Conservation (phyloP, 768 basidiomycete species). For the Naematelia encephala region DNA sequence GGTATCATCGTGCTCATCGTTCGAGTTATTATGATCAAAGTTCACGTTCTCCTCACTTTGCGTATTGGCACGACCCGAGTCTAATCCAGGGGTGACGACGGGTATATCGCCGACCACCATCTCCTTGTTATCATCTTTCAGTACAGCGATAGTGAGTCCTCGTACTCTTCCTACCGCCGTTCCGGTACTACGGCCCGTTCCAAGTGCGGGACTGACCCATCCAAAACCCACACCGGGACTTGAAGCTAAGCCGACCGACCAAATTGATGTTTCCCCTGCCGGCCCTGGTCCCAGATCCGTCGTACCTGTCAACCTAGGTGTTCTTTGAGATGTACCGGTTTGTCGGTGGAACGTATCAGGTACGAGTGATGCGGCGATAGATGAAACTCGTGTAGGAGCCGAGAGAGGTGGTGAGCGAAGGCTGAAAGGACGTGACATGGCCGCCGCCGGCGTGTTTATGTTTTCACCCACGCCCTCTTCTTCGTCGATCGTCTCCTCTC, state of each 20-base stretch:
- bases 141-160: slow-evolving; percentile 37
- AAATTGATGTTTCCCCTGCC: slow-evolving; percentile 23
- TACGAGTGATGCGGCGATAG: not conserved
- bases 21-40: not conserved
- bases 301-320: no score
- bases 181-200: slow-evolving; percentile 13
- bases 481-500: not conserved
- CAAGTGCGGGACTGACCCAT: slow-evolving; percentile 34
- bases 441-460: not conserved
- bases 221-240: slow-evolving; percentile 11
- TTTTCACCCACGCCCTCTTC: not conserved
- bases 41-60: slow-evolving; percentile 5
- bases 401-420: not conserved
- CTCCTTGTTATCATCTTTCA: slow-evolving; percentile 30
- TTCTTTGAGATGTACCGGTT: no score
- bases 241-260: slow-evolving; percentile 28
- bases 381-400: not conserved
- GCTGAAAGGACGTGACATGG: not conserved
- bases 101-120: slow-evolving; percentile 21
- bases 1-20: not conserved
- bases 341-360: no score
- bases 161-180: slow-evolving; percentile 16
- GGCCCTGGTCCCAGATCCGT: no score
- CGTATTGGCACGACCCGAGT: not conserved
- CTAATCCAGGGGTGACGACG: slow-evolving; percentile 19